phyloP scores from a whole-genome alignment of 768 basidiomycete species.

The Trametes gibbosa region DNA sequence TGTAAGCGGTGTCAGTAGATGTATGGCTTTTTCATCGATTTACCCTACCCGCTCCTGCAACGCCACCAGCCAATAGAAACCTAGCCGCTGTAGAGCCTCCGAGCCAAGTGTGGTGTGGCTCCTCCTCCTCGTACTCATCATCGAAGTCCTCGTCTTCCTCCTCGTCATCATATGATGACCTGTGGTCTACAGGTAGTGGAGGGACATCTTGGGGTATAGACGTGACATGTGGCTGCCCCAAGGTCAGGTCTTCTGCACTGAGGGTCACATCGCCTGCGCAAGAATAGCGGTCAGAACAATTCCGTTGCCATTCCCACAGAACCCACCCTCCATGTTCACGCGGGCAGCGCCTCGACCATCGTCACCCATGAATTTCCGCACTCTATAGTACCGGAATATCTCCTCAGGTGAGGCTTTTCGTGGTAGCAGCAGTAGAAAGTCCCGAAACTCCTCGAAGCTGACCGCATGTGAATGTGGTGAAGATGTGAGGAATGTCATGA shows the following conservation, averaged over 20 bases:
- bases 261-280: conserved; percentile 70
- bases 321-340: conserved; percentile 85
- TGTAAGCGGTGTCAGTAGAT: conserved; percentile 30
- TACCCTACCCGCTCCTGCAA: conserved; percentile 85
- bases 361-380: conserved; percentile 62
- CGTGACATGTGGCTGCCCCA: conserved; percentile 10
- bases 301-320: too few species aligned
- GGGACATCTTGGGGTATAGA: conserved; percentile 10
- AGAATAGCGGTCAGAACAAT: conserved; percentile 6
- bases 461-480: conserved; percentile 67
- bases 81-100: conserved; percentile 75
- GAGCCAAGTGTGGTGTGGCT: conserved; percentile 58
- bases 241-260: conserved; percentile 70
- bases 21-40: not conserved
- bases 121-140: conserved; percentile 54
- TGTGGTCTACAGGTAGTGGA: conserved; percentile 24
- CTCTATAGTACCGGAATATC: conserved; percentile 82
- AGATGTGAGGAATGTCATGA: conserved; percentile 76
- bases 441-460: conserved; percentile 82
- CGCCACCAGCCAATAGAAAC: conserved; percentile 90
- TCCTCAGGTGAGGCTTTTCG: conserved; percentile 77
- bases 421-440: conserved; percentile 86
- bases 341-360: conserved; percentile 78
- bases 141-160: conserved; percentile 39
- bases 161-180: conserved; percentile 28